Percentiles rank a stretch among this genome's conserved stretches.
phyloP scores from a whole-genome alignment of 305 asterid genomes.

The Solanum chacoense region DNA sequence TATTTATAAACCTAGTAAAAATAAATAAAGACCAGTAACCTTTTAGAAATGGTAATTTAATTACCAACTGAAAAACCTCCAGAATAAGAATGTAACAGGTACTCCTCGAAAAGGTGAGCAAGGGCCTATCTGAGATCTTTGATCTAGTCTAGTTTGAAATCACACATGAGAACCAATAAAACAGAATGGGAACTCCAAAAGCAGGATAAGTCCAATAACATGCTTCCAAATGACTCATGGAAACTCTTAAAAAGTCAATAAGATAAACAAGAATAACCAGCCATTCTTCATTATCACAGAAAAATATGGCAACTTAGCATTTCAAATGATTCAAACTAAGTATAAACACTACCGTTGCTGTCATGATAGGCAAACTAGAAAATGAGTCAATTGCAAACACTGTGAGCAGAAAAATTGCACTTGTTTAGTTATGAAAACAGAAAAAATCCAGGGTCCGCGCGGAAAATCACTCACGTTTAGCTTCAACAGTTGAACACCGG shows the following conservation, averaged over 20 bases:
- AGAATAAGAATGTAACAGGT: neutral
- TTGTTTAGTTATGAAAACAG: neutral
- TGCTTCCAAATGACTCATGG: neutral
- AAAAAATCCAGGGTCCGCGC: neutral
- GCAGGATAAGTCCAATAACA: neutral
- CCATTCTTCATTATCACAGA: neutral
- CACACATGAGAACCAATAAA: neutral
- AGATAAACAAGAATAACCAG: neutral
- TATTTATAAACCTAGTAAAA: neutral
- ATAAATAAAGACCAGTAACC: neutral
- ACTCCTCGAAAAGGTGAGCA: neutral
- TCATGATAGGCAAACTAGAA: neutral
- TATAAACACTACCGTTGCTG: neutral
- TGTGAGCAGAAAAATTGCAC: neutral
- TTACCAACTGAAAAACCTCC: neutral
- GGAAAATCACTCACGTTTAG: conserved; percentile 32
- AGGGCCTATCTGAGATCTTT: neutral
- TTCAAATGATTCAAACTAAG: neutral
- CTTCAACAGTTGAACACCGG: conserved; percentile 26
- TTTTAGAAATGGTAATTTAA: neutral
- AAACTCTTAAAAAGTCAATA: neutral
- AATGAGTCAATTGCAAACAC: neutral
- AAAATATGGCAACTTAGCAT: neutral
- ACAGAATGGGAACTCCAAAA: neutral
- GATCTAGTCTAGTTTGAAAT: neutral